These are phyloP conservation scores for Candida yuanshanica DNA, from an alignment of 805 yeast genomes.

Conservation along the genomic window DNA sequence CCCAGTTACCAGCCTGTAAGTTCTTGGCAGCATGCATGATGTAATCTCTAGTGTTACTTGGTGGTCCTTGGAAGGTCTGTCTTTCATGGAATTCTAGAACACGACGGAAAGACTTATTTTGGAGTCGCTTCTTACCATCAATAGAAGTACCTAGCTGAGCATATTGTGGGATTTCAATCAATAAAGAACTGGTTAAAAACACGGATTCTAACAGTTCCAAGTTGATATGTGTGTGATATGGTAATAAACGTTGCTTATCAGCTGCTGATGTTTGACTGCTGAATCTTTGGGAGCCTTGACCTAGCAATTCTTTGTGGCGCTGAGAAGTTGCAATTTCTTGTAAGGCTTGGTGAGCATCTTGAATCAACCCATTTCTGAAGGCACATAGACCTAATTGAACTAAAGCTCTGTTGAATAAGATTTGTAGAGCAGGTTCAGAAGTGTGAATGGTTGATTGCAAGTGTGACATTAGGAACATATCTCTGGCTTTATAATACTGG, in stretches of 20 bases:
- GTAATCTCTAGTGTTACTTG: slow-evolving; percentile 92
- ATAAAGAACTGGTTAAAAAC: slow-evolving; percentile 81
- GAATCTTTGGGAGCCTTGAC: slow-evolving; percentile 80
- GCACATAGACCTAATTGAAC: slow-evolving; percentile 96
- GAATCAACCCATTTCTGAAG: slow-evolving; percentile 80
- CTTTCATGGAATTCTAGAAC: slow-evolving; percentile 89
- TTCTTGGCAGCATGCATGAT: slow-evolving; percentile 89
- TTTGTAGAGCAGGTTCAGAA: slow-evolving; percentile 83
- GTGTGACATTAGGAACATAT: slow-evolving; percentile 81
- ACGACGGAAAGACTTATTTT: slow-evolving; percentile 83
- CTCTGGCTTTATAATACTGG: slow-evolving; percentile 79
- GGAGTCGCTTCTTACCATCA: slow-evolving; percentile 56
- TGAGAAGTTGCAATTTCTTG: slow-evolving; percentile 84
- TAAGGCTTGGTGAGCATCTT: slow-evolving; percentile 80
- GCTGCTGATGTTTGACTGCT: slow-evolving; percentile 45
- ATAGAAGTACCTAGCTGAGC: slow-evolving; percentile 57
- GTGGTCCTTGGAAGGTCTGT: slow-evolving; percentile 95
- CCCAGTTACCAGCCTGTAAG: slow-evolving; percentile 88
- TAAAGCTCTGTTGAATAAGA: slow-evolving; percentile 88
- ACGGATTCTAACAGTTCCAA: slow-evolving; percentile 92
- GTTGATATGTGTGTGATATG: slow-evolving; percentile 98
- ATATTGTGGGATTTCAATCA: slow-evolving; percentile 87
- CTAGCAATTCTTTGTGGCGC: slow-evolving; percentile 85
- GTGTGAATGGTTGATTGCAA: slow-evolving; percentile 76
- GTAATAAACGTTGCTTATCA: slow-evolving; percentile 80